These are phyloP conservation scores for Primulina tabacum DNA, from an alignment of 257 asterid species.

Conservation along the genomic window DNA sequence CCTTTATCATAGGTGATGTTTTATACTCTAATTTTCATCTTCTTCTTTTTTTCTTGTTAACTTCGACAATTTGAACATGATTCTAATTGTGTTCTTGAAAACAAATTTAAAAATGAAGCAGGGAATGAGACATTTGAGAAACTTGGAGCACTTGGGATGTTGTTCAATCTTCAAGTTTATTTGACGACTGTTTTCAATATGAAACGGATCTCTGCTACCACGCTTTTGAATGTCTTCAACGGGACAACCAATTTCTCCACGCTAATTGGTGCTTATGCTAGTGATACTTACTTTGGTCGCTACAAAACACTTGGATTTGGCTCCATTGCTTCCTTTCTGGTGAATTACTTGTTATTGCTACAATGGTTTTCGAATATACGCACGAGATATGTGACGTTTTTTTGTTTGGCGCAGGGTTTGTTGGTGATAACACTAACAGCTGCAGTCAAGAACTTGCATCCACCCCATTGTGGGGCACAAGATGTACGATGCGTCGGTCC, in stretches of 20 bases:
- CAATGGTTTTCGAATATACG: neutral
- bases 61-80: neutral
- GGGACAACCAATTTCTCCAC: conserved; percentile 78
- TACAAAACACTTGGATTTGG: conserved; percentile 65
- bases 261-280: conserved; percentile 56
- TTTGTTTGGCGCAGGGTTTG: conserved; percentile 45
- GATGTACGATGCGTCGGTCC: conserved; percentile 47
- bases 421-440: conserved; percentile 56
- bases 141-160: conserved; percentile 66
- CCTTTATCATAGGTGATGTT: conserved; percentile 57
- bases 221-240: conserved; percentile 56
- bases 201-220: conserved; percentile 54
- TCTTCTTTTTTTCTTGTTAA: neutral
- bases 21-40: neutral
- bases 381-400: neutral
- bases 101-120: neutral
- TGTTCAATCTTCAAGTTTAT: conserved; percentile 61
- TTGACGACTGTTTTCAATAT: conserved; percentile 69
- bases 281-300: conserved; percentile 75
- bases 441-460: conserved; percentile 51
- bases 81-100: neutral
- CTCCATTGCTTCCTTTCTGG: conserved; percentile 66
- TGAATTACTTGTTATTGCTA: neutral
- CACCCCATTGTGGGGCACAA: conserved; percentile 48
- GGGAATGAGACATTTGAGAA: conserved; percentile 83